These are phyloP conservation scores for Aspergillus sclerotiicarbonarius DNA, from an alignment of 495 filamentous ascomycete species.

Conservation along the genomic window DNA sequence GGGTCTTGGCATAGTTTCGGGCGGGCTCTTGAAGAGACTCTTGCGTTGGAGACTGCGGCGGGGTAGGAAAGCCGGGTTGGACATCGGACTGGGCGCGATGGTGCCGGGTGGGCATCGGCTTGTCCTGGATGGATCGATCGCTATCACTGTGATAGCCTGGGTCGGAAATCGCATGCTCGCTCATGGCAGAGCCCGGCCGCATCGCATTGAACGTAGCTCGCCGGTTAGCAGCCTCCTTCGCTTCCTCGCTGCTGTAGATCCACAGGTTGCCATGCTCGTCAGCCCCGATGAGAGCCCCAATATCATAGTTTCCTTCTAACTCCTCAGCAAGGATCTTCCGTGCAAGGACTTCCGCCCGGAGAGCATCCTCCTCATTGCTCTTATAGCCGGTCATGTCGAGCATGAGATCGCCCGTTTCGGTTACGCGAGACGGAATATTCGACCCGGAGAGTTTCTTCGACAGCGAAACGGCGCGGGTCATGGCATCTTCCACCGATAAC, in stretches of 20 bases:
- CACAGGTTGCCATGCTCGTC: slow-evolving; percentile 95
- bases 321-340: slow-evolving; percentile 96
- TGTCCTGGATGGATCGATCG: slow-evolving; percentile 41
- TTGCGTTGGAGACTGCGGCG: slow-evolving; percentile 71
- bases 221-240: slow-evolving; percentile 71
- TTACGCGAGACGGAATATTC: slow-evolving; percentile 90
- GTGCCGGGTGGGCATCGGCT: slow-evolving; percentile 38
- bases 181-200: slow-evolving; percentile 52
- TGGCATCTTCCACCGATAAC: slow-evolving; percentile 69
- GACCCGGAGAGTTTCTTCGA: slow-evolving; percentile 84
- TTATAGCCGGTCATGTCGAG: slow-evolving; percentile 98
- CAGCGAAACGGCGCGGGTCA: slow-evolving; percentile 77
- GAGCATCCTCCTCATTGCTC: slow-evolving; percentile 82
- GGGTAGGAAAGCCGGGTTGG: slow-evolving; percentile 67
- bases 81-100: slow-evolving; percentile 66
- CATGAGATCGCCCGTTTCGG: slow-evolving; percentile 93
- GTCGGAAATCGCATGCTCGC: slow-evolving; percentile 84
- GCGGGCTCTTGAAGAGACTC: slow-evolving; percentile 61
- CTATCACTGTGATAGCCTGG: slow-evolving; percentile 93
- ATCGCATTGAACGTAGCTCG: slow-evolving; percentile 52
- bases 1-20: slow-evolving; percentile 91
- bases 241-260: slow-evolving; percentile 98
- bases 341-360: slow-evolving; percentile 87
- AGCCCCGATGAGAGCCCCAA: slow-evolving; percentile 89
- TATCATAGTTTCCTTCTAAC: slow-evolving; percentile 91